phyloP scores from a whole-genome alignment of 139 green algal genomes.

The Parachlorella kessleri region DNA sequence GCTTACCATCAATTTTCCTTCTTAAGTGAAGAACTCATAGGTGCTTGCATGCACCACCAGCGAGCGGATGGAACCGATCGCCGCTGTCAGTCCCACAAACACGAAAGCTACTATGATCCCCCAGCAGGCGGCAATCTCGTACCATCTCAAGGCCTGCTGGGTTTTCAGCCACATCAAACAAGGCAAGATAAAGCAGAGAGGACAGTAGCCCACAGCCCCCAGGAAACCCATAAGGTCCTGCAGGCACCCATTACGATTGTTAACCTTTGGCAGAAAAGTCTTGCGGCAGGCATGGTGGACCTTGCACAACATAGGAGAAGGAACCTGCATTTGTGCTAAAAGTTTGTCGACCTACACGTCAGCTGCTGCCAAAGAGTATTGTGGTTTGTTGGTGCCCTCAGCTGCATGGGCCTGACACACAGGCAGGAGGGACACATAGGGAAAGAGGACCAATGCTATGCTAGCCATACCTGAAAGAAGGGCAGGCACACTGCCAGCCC shows the following conservation, averaged over 20 bases:
- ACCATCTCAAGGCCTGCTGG: background rate
- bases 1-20: too few species aligned
- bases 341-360: background rate
- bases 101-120: background rate
- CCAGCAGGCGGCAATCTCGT: background rate
- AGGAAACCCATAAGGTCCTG: too few species aligned
- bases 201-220: constrained; percentile 17
- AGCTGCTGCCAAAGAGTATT: background rate
- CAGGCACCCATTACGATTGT: too few species aligned
- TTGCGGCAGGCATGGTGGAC: background rate
- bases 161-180: constrained; percentile 10
- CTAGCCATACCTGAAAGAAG: constrained; percentile 17
- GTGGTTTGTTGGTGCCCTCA: background rate
- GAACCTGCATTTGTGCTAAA: background rate
- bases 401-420: background rate
- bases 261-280: background rate
- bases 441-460: background rate
- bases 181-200: constrained; percentile 23
- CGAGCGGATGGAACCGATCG: background rate
- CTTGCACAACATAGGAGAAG: background rate
- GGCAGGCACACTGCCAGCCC: constrained; percentile 14
- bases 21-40: constrained; percentile 15
- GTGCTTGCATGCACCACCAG: background rate
- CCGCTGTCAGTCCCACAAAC: background rate
- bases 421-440: background rate